A percentile compares a stretch with the other conserved stretches of the same genome.
Conservation (phyloP, 495 filamentous ascomycete genomes). For the Penicillium maclennaniae region DNA sequence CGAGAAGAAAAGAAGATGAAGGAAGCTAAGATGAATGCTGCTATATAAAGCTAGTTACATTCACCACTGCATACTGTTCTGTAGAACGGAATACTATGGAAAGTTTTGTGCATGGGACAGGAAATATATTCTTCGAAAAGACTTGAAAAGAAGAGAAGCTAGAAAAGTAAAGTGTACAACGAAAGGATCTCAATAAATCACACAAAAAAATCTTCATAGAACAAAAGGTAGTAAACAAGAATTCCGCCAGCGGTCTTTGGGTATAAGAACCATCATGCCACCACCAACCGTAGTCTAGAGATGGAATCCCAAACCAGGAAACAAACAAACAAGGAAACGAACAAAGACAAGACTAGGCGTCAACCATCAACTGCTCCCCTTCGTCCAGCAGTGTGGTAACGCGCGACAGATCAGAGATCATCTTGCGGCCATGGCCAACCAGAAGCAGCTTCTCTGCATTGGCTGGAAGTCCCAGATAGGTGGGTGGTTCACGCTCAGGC, state of each 20-base stretch:
- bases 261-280: slow-evolving; percentile 11
- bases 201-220: slow-evolving; percentile 1
- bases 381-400: slow-evolving; percentile 87
- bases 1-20: slow-evolving; percentile 31
- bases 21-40: background rate
- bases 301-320: slow-evolving; percentile 6
- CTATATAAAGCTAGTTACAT: background rate
- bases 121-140: background rate
- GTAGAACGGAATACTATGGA: too few relatives aligned
- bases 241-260: slow-evolving; percentile 23
- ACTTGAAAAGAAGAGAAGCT: too few relatives aligned
- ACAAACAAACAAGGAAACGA: slow-evolving; percentile 6
- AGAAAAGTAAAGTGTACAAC: slow-evolving; percentile 13
- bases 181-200: slow-evolving; percentile 14
- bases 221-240: slow-evolving; percentile 9
- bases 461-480: slow-evolving; percentile 90
- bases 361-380: slow-evolving; percentile 84
- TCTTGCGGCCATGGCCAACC: slow-evolving; percentile 79
- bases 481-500: slow-evolving; percentile 93
- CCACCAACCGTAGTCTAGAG: slow-evolving; percentile 3
- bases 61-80: background rate
- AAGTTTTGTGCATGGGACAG: too few relatives aligned
- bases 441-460: slow-evolving; percentile 96
- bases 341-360: slow-evolving; percentile 38
- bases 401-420: slow-evolving; percentile 79